These are phyloP conservation scores for Magnaporthales sp. DNA, from an alignment of 2,329 filamentous ascomycete genomes.

Conservation along the genomic window DNA sequence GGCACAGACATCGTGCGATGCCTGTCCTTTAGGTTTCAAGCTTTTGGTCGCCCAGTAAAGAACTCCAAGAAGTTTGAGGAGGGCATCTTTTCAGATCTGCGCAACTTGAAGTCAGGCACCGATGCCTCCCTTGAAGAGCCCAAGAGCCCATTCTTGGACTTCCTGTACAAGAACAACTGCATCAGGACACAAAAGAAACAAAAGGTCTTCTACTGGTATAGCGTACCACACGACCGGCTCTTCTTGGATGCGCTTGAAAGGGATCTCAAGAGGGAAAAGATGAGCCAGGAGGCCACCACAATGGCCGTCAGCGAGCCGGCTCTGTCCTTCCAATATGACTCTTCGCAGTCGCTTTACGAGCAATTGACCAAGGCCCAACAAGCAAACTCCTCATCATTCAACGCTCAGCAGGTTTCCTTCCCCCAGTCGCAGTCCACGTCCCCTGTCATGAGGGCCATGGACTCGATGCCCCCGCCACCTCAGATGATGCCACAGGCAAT, in stretches of 20 bases:
- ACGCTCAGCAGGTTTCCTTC: conserved; percentile 62
- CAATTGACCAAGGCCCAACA: conserved; percentile 99
- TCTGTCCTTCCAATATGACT: conserved; percentile 97
- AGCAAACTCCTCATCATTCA: conserved; percentile 96
- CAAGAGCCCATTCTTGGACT: conserved; percentile 96
- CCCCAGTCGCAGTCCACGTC: conserved; percentile 75
- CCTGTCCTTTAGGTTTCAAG: conserved; percentile 95
- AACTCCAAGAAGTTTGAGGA: conserved; percentile 99
- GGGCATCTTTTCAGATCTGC: conserved; percentile 96
- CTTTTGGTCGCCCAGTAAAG: conserved; percentile 95
- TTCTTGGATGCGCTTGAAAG: conserved; percentile 97
- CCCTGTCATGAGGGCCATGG: conserved; percentile 81
- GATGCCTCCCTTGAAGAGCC: conserved; percentile 97
- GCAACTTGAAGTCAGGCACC: conserved; percentile 96
- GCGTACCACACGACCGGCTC: conserved; percentile 91
- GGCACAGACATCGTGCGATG: conserved; percentile 98
- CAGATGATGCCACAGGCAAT: conserved; percentile 42
- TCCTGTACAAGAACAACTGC: conserved; percentile 99
- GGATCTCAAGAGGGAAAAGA: conserved; percentile 98
- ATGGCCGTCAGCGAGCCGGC: conserved; percentile 95
- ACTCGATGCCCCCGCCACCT: conserved; percentile 76
- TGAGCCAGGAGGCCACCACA: conserved; percentile 96
- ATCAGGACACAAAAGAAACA: conserved; percentile 99
- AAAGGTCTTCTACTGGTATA: conserved; percentile 99
- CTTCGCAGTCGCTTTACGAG: conserved; percentile 96